Base-by-base conservation (phyloP, 495 filamentous ascomycete genomes). In the Penicillium salamii region DNA sequence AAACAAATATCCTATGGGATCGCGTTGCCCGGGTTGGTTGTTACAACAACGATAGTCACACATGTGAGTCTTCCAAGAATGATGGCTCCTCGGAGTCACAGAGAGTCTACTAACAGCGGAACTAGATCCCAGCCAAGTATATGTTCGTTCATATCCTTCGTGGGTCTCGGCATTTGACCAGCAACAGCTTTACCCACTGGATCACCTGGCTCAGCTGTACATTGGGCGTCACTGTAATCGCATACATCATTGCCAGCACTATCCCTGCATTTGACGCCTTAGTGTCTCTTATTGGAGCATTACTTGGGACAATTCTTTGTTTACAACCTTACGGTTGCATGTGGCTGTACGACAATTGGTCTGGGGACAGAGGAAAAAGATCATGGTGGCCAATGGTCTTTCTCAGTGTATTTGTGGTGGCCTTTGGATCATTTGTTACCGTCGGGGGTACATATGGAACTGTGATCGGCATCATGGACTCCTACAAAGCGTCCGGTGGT, bases 1-100 rank as follows among this genome's bases (percentile, higher is more conserved):
- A 79, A 82, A 53, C 87, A 85, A 59, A 59, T 90, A 35, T 78
- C 81, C 3, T 92, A 85, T 57, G 87, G 85, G 6, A 64, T 91
- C 46, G 87, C 85, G 7, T 55, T 87, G 5, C 88, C 87, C 15
- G 84, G 60, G 7, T 26, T 66, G 21, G 34, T 65, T 12, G 62
- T 62, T 7, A 61, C 49, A 7, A 57, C 54, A 23, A 61, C 55
- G 9, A 48, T 65, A 21, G 49, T 54, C n/a, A 26, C 43, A 14
- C 57, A 58, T 35, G 54, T 55, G 49, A 42, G 52, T 7, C 11
- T 7, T 6, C 26, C 7, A 26, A 1, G 5, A 65, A 62, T 74
- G 73, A 7, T 72, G 74, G 11, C 72, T 66, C 39, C 78, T 76
- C 61, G 72, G 76, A 63, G 67, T 68, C 39, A 69, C 32, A 26